Percentiles rank a stretch among this genome's conserved stretches.
phyloP scores from a whole-genome alignment of 805 yeast genomes.

The Metschnikowia henanensis region DNA sequence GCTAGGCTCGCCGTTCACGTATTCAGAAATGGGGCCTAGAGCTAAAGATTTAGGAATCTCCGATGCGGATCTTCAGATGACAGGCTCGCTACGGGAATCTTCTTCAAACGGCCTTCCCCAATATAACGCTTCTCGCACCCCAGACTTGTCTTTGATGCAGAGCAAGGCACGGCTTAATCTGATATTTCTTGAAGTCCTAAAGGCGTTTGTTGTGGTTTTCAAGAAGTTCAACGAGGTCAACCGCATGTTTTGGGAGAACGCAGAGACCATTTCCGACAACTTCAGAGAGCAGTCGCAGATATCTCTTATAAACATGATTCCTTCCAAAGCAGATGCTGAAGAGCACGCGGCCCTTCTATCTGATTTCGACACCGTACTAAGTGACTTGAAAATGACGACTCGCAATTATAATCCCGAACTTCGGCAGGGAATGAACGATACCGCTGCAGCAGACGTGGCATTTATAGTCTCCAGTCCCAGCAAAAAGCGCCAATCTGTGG shows the following conservation, averaged over 20 bases:
- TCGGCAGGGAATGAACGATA: conserved; percentile 6
- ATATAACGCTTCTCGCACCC: too few relatives aligned
- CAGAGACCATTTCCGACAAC: conserved; percentile 30
- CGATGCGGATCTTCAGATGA: background rate
- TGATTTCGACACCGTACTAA: conserved; percentile 30
- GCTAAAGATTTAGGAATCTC: background rate
- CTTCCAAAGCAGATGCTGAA: conserved; percentile 32
- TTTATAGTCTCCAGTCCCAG: conserved; percentile 22
- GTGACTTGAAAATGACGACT: conserved; percentile 20
- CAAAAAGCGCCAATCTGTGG: conserved; percentile 6
- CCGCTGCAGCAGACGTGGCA: conserved; percentile 12
- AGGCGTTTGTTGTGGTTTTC: conserved; percentile 31
- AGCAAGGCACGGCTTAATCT: conserved; percentile 31
- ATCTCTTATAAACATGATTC: conserved; percentile 24
- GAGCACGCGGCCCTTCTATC: conserved; percentile 29
- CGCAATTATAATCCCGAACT: conserved; percentile 7
- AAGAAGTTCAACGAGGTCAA: conserved; percentile 30
- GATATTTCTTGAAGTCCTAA: conserved; percentile 37
- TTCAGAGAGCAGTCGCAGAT: conserved; percentile 12
- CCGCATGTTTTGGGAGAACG: conserved; percentile 26
- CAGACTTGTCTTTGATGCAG: conserved; percentile 24
- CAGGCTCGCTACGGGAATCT: too few relatives aligned
- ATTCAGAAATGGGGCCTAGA: background rate
- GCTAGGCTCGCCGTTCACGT: conserved; percentile 5
- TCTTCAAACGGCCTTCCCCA: too few relatives aligned